These are phyloP conservation scores for Fistulinella prunicolor DNA, from an alignment of 768 basidiomycete genomes.

Conservation along the genomic window DNA sequence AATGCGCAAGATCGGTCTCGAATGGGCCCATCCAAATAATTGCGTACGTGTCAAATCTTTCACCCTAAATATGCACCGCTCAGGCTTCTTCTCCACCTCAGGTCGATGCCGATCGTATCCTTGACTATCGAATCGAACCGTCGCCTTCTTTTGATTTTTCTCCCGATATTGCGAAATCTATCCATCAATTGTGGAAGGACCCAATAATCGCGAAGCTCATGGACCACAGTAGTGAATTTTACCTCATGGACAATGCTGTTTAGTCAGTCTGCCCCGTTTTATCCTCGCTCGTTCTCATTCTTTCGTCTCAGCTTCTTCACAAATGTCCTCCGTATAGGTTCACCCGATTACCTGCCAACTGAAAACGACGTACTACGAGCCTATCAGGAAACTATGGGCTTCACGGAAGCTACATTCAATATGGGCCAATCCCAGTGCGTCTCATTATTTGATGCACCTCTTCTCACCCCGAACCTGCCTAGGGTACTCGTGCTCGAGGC, in stretches of 20 bases:
- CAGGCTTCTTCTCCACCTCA: conserved; percentile 13
- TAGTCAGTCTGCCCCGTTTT: conserved; percentile 54
- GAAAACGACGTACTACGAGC: conserved; percentile 86
- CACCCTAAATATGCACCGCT: fast-evolving
- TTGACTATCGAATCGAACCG: conserved; percentile 51
- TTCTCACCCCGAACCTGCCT: neutral
- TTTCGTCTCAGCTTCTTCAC: conserved; percentile 69
- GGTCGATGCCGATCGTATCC: conserved; percentile 54
- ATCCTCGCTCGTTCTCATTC: neutral
- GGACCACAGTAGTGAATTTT: conserved; percentile 73
- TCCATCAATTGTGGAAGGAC: conserved; percentile 68
- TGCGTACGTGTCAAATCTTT: conserved; percentile 31
- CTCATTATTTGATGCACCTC: fast-evolving
- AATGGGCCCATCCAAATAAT: conserved; percentile 67
- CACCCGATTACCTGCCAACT: conserved; percentile 79
- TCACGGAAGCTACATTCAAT: conserved; percentile 81
- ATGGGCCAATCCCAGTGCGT: conserved; percentile 64
- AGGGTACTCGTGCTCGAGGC: conserved; percentile 76
- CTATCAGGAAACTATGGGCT: conserved; percentile 86
- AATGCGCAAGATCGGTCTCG: conserved; percentile 82
- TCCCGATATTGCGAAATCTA: conserved; percentile 65
- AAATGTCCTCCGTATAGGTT: conserved; percentile 77
- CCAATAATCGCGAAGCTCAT: conserved; percentile 51
- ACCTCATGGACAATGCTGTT: conserved; percentile 88
- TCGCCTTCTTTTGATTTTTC: conserved; percentile 47